Base-by-base conservation (phyloP, 1,139 yeast genomes). In the Zhuliangozyma parablackwelliae region DNA sequence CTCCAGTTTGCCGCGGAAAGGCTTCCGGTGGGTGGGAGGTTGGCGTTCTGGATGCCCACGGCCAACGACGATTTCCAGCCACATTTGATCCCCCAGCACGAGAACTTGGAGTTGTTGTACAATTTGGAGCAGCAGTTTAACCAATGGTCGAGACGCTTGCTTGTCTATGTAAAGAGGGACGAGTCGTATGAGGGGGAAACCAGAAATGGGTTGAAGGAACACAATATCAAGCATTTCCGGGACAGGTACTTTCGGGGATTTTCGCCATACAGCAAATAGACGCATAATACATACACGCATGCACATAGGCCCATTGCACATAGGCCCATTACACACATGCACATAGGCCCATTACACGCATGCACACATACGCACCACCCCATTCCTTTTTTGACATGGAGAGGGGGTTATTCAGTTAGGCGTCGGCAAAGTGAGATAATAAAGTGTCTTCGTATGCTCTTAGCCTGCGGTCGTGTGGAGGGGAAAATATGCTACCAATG, bases 41-140 rank as follows among this genome's bases (percentile, higher is more conserved):
- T 92, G 28, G 87, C 95, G 21, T 90, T 89, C 57, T 92, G 99
- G 99, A 87, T 92, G 95, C 99, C 99, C 0, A 85, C 95, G 0
- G 95, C 97, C 2, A 89, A 89, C 54, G 96, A 87, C 48, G 95
- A 87, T 46, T 81, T 79, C 47, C 80, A 81, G 41, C 69, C 65
- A n/a, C 78, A 85, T 27, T 70, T 77, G 39, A 80, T 90, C 29
- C 97, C 97, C 2, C 80, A 80, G 48, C 96, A 92, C 58, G 72
- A 77, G 41, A 78, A 75, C 34, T 60, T 92, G 41, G 84, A 85
- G 53, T 65, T 89, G 44, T 60, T 82, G 32, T 81, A 86, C 49
- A 80, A 82, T 44, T 70, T 95, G 45, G 90, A 84, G 29, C 99
- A 92, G 56, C 88, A 80, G 46, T 92, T 92, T 59, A 82, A 86